Evolutionary conservation across 2,329 filamentous ascomycete species (phyloP), one percentile per base, ranked within the genome.

Genomic region (Dactylellina parvicollis): DNA sequence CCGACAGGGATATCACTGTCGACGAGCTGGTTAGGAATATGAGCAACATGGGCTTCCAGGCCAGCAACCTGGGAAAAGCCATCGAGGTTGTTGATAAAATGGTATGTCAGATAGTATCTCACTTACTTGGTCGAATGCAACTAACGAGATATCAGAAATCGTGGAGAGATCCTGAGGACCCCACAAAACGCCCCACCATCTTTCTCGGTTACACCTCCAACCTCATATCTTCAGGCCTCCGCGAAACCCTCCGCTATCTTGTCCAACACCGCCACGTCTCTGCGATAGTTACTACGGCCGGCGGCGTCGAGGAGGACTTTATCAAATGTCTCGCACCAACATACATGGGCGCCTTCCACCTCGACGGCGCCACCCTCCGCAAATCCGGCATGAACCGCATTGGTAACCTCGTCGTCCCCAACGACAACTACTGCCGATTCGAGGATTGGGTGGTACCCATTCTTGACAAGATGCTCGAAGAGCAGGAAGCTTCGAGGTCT

Each of bases 151-250:
- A 5, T 28, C 32, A 89, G 92, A 87, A 92, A 79, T 86, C 86
- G 66, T 98, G 92, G 89, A 85, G 85, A 74, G 90, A 96, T 80
- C 87, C 91, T 0, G 90, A 93, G 79, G 70, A 74, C 61, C 91
- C 91, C 1, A 87, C 87, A 12, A 88, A 90, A 24, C 87, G 87
- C 78, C 95, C 95, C 16, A 98, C 95, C 72, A 94, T 99, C 77
- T 98, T 99, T 82, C 87, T 99, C 7, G 95, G 95, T 66, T 99
- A 97, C 83, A 99, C 95, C 8, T 96, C 92, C 55, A 99, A 99
- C 80, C 86, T 99, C 77, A 97, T 99, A 79, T 98, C 95, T 0
- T 99, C 94, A 2, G 95, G 95, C 7, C 86, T 99, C 28, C 88
- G 95, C 60, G 93, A 96, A 76, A 93, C 93, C 34, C 84, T 99